Conservation (phyloP, 140 eudicot genomes). For the Cichorium intybus region DNA sequence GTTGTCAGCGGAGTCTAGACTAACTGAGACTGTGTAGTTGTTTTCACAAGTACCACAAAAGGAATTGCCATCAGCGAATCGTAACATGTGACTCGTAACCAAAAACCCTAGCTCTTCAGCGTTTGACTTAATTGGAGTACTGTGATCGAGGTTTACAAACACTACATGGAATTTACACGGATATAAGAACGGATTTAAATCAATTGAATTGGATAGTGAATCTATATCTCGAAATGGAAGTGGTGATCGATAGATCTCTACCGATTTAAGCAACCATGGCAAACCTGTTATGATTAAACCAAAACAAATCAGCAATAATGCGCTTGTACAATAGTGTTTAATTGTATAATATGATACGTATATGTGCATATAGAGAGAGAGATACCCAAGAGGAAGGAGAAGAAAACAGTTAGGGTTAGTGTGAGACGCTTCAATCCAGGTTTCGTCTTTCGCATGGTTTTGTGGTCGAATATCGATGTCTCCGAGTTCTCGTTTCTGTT, state of each 20-base stretch:
- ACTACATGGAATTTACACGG: slow-evolving; percentile 76
- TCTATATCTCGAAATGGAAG: slow-evolving; percentile 81
- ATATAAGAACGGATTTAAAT: slow-evolving; percentile 45
- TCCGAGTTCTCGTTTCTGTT: slow-evolving; percentile 1
- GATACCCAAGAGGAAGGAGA: slow-evolving; percentile 79
- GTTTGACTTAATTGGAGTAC: slow-evolving; percentile 10
- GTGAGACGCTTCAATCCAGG: slow-evolving; percentile 84
- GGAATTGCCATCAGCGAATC: slow-evolving; percentile 31
- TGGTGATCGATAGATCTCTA: slow-evolving; percentile 88
- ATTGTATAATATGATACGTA: not conserved
- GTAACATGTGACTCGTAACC: slow-evolving; percentile 46
- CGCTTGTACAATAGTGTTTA: not conserved
- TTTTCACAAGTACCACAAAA: slow-evolving; percentile 63
- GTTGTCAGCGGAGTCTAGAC: slow-evolving; percentile 38
- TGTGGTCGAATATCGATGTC: slow-evolving; percentile 42
- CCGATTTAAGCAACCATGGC: slow-evolving; percentile 76
- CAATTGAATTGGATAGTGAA: slow-evolving; percentile 48
- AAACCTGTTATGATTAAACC: slow-evolving; percentile 44
- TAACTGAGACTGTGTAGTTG: slow-evolving; percentile 55
- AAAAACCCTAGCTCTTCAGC: slow-evolving; percentile 50
- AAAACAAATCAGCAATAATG: slow-evolving; percentile 1
- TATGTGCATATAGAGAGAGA: not conserved
- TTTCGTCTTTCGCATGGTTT: slow-evolving; percentile 64
- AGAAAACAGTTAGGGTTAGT: slow-evolving; percentile 60
- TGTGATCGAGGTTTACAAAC: slow-evolving; percentile 45